Evolutionary conservation across 2,329 filamentous ascomycete genomes (phyloP).

Genomic region (Penicillium concentricum): DNA sequence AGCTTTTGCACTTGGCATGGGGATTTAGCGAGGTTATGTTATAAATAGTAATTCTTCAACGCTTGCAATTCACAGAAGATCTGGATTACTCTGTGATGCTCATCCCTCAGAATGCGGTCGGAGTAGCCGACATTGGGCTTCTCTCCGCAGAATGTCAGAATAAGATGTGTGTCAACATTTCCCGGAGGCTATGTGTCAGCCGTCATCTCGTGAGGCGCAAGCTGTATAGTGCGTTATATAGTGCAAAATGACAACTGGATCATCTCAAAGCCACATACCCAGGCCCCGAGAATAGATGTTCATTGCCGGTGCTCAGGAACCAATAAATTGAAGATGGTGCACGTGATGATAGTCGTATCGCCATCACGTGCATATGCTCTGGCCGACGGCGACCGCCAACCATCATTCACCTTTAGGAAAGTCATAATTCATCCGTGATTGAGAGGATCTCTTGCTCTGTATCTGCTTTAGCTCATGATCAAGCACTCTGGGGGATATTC

Average conservation of each 20-base stretch:
- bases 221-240: neutral
- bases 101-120: neutral
- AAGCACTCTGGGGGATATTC: neutral
- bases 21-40: neutral
- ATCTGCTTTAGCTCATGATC: neutral
- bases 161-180: neutral
- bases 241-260: neutral
- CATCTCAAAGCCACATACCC: neutral
- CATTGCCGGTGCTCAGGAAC: neutral
- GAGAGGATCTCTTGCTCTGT: neutral
- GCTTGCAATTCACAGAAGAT: neutral
- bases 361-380: conserved; percentile 8
- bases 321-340: neutral
- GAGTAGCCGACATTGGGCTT: neutral
- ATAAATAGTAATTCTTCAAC: neutral
- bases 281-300: neutral
- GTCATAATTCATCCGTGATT: neutral
- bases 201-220: neutral
- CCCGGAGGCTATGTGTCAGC: neutral
- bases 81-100: neutral
- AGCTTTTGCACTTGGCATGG: neutral
- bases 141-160: conserved; percentile 1
- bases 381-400: neutral
- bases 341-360: conserved; percentile 3
- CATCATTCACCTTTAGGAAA: neutral